Evolutionary conservation across 495 filamentous ascomycete genomes (phyloP), one percentile per base, ranked within the genome.

Genomic region (Choiromyces venosus): DNA sequence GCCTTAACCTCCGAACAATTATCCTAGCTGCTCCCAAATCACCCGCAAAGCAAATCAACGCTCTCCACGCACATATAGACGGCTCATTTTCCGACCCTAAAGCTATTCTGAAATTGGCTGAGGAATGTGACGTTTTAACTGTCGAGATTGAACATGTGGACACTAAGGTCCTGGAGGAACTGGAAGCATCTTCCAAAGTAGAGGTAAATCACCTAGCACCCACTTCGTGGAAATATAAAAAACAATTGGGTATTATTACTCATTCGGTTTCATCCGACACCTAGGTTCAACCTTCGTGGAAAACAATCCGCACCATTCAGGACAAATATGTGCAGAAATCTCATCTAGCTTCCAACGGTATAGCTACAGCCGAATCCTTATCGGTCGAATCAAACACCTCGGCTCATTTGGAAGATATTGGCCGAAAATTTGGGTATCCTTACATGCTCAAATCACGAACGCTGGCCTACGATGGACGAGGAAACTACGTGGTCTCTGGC

Each of bases 111-210:
- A 84, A 92, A 80, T 86, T 99, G 12, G 93, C 96, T 8, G 84
- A 87, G 46, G 81, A 86, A 9, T 95, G 91, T 76, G 93, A 97
- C 81, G 87, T 97, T 19, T 83, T 99, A 39, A 97, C 96, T 10
- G 91, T 95, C n/a, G 95, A 99, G 82, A 98, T 98, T 75, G 95
- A 99, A 83, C 95, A 99, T 85, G 93, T 99, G 71, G 89, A 99
- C 78, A 97, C 94, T 64, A 84, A 93, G 67, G 91, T 93, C n/a
- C 86, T 98, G 39, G 92, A 97, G 82, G 91, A 96, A 73, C 87
- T 97, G 64, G 88, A 89, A 19, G 69, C 75, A 39, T 40, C 75
- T 14, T 85, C 84, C 35, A 85, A 83, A 52, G 85, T 87, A 37
- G 82, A 87, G 75, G 84, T 91, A 61, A 56, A 14, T 72, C 14